Evolutionary conservation across 2,329 filamentous ascomycete species (phyloP).

Genomic region (Orbilia quercus): DNA sequence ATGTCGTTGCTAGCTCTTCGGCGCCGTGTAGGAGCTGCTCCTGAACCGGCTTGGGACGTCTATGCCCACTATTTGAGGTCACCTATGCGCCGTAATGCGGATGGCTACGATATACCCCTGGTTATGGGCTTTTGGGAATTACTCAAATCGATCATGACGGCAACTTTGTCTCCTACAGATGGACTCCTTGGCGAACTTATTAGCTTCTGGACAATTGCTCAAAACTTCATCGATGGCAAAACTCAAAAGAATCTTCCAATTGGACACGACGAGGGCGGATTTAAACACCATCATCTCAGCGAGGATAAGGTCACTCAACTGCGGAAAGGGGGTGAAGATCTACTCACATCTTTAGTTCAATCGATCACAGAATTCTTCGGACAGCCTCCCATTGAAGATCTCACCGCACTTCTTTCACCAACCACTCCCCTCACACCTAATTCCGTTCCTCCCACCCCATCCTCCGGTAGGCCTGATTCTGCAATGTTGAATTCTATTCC

Average conservation of each 20-base stretch:
- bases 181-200: constrained; percentile 89
- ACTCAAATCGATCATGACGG: constrained; percentile 77
- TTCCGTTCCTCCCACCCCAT: constrained; percentile 65
- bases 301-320: constrained; percentile 76
- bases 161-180: constrained; percentile 76
- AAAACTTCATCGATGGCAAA: constrained; percentile 87
- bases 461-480: constrained; percentile 77
- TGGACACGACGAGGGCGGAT: constrained; percentile 81
- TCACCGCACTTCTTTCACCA: constrained; percentile 87
- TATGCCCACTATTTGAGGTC: constrained; percentile 81
- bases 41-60: constrained; percentile 75
- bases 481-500: constrained; percentile 69
- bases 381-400: constrained; percentile 87
- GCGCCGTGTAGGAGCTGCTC: constrained; percentile 78
- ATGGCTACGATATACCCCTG: constrained; percentile 79
- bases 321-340: constrained; percentile 79
- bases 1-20: constrained; percentile 71
- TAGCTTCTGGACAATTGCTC: constrained; percentile 92
- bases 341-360: constrained; percentile 85
- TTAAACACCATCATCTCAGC: constrained; percentile 80
- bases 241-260: constrained; percentile 82
- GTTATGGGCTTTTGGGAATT: constrained; percentile 94
- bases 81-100: constrained; percentile 74
- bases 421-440: constrained; percentile 76
- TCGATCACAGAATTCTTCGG: constrained; percentile 84